phyloP scores from a whole-genome alignment of 495 filamentous ascomycete genomes.

The Hypomontagnella submonticulosa region DNA sequence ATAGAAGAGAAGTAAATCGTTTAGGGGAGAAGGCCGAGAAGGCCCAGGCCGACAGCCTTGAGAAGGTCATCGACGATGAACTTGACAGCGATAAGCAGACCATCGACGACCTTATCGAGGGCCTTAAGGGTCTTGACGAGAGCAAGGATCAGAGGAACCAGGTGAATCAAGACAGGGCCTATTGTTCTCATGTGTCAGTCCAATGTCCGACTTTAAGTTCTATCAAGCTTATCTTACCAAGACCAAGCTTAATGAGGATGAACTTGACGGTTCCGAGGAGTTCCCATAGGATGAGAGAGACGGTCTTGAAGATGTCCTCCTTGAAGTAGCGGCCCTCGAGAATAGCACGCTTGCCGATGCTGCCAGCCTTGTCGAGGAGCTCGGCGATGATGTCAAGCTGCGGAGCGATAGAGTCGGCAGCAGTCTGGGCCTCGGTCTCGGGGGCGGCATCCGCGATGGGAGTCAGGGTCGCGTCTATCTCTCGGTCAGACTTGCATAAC shows the following conservation, averaged over 20 bases:
- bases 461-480: slow-evolving; percentile 31
- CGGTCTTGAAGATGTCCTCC: slow-evolving; percentile 50
- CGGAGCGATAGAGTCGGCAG: slow-evolving; percentile 46
- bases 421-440: slow-evolving; percentile 43
- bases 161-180: slow-evolving; percentile 49
- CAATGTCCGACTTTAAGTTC: background rate
- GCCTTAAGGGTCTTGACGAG: slow-evolving; percentile 49
- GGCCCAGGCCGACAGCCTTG: slow-evolving; percentile 46
- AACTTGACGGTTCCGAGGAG: slow-evolving; percentile 51
- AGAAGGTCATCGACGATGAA: slow-evolving; percentile 47
- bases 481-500: slow-evolving; percentile 10
- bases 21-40: slow-evolving; percentile 46
- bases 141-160: slow-evolving; percentile 50
- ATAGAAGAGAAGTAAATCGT: background rate
- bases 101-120: slow-evolving; percentile 51
- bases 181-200: slow-evolving; percentile 19
- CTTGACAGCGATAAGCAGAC: slow-evolving; percentile 49
- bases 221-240: slow-evolving; percentile 43
- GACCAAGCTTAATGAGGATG: slow-evolving; percentile 52
- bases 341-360: slow-evolving; percentile 48
- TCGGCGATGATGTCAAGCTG: slow-evolving; percentile 50
- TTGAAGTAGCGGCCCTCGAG: slow-evolving; percentile 42
- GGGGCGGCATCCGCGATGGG: slow-evolving; percentile 39
- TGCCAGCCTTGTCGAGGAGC: slow-evolving; percentile 45
- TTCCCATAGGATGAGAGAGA: slow-evolving; percentile 48